Conservation (phyloP, 441 rosid species). For the Flueggea neowawraea region DNA sequence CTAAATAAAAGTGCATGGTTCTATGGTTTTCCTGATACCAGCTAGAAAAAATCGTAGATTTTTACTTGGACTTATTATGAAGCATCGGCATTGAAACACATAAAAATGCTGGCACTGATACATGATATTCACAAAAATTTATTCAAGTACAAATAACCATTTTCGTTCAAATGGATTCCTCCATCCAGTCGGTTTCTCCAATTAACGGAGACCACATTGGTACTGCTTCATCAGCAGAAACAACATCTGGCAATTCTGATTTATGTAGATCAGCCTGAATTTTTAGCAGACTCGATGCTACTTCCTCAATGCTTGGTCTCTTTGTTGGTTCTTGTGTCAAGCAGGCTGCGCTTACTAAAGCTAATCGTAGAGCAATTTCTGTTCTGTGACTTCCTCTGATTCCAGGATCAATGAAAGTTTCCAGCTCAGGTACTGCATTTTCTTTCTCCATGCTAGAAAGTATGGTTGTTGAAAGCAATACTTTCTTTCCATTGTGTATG, state of each 20-base stretch:
- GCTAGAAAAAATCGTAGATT: too few relatives aligned
- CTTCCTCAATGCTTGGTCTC: conserved; percentile 41
- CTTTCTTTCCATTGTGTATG: conserved; percentile 22
- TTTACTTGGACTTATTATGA: too few relatives aligned
- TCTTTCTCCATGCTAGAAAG: conserved; percentile 16
- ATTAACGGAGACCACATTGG: conserved; percentile 4
- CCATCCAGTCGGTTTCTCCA: conserved; percentile 1
- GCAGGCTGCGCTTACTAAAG: conserved; percentile 29
- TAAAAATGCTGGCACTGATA: too few relatives aligned
- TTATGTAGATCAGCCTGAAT: conserved; percentile 25
- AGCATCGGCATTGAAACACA: too few relatives aligned
- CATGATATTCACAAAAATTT: background rate
- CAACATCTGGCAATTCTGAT: conserved; percentile 5
- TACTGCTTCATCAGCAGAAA: conserved; percentile 7
- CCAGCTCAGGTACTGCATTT: conserved; percentile 23
- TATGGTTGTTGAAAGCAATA: conserved; percentile 21
- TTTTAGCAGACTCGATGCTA: conserved; percentile 28
- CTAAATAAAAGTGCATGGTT: too few relatives aligned
- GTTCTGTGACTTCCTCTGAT: background rate
- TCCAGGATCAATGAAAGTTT: conserved; percentile 23
- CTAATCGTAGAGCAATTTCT: conserved; percentile 21
- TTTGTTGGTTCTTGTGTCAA: conserved; percentile 21
- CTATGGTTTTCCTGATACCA: too few relatives aligned
- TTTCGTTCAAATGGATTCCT: conserved; percentile 8
- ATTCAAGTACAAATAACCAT: background rate